These are phyloP conservation scores for Megacollybia platyphylla DNA, from an alignment of 1,284 basidiomycete species.

Conservation along the genomic window DNA sequence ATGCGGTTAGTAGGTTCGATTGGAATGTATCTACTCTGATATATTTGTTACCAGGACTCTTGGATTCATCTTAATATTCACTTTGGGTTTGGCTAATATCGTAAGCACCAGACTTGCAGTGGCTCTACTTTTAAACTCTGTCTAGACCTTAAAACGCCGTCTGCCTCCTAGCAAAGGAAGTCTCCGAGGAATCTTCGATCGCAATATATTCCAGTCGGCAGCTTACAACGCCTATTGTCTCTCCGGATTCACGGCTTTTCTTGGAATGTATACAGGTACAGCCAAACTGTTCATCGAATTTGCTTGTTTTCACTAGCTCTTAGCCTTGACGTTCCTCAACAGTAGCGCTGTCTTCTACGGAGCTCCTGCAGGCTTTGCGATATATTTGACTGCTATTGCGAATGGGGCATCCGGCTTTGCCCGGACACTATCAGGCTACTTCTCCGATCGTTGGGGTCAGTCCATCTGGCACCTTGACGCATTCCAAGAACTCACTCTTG, in stretches of 20 bases:
- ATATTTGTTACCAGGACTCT: slow-evolving; percentile 4
- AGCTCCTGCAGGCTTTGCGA: slow-evolving; percentile 1
- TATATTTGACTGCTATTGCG: slow-evolving; percentile 4
- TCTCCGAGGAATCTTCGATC: slow-evolving; percentile 1
- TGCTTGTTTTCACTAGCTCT: background rate
- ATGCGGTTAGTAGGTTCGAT: background rate
- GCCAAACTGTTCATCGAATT: background rate
- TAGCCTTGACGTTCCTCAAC: slow-evolving; percentile 5
- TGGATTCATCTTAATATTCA: slow-evolving; percentile 4
- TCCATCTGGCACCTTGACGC: background rate
- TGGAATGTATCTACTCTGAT: background rate
- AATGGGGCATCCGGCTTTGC: slow-evolving; percentile 3
- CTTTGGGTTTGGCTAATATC: slow-evolving; percentile 2
- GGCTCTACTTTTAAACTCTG: background rate
- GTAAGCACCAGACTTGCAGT: background rate
- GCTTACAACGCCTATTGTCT: slow-evolving; percentile 3
- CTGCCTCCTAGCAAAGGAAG: slow-evolving; percentile 1
- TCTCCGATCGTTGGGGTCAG: slow-evolving; percentile 3
- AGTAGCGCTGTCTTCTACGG: slow-evolving; percentile 4
- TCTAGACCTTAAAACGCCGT: slow-evolving; percentile 3
- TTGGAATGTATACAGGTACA: slow-evolving; percentile 6
- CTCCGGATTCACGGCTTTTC: slow-evolving; percentile 2
- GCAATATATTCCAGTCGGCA: slow-evolving; percentile 1
- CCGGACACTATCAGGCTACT: background rate
- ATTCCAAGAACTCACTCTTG: background rate